Conservation (phyloP, 306 rosid genomes). For the Castanospermum australe region DNA sequence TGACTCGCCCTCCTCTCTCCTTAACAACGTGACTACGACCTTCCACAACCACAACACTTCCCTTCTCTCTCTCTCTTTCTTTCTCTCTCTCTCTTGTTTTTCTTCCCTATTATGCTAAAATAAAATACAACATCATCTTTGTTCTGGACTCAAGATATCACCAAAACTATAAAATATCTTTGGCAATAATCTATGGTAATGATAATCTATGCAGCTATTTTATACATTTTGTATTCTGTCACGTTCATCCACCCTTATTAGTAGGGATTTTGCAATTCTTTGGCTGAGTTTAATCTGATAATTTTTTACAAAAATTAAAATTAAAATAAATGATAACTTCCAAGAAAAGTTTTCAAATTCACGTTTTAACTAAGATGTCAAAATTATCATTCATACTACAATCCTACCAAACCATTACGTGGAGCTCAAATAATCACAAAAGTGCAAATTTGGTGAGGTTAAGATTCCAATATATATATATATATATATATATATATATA, state of each 20-base stretch:
- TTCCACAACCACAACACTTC: background rate
- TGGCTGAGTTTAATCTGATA: background rate
- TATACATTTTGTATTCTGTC: background rate
- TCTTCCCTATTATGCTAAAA: background rate
- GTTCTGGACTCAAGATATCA: no score
- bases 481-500: no score
- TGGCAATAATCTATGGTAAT: background rate
- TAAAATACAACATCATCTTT: background rate
- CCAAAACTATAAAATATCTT: background rate
- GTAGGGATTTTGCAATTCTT: background rate
- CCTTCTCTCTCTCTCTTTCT: no score
- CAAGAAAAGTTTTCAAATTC: background rate
- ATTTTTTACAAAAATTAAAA: background rate
- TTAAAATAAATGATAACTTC: background rate
- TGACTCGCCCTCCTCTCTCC: conserved; percentile 32
- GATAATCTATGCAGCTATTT: background rate
- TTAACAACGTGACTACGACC: conserved; percentile 34
- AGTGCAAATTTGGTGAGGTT: background rate
- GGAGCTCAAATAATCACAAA: conserved; percentile 25
- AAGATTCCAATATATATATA: background rate
- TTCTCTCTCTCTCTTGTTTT: background rate
- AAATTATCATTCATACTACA: background rate
- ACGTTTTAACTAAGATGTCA: no score
- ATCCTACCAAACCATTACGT: conserved; percentile 24
- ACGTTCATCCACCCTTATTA: background rate